Conservation (phyloP, 2,329 filamentous ascomycete species). For the Cladophialophora chaetospira region DNA sequence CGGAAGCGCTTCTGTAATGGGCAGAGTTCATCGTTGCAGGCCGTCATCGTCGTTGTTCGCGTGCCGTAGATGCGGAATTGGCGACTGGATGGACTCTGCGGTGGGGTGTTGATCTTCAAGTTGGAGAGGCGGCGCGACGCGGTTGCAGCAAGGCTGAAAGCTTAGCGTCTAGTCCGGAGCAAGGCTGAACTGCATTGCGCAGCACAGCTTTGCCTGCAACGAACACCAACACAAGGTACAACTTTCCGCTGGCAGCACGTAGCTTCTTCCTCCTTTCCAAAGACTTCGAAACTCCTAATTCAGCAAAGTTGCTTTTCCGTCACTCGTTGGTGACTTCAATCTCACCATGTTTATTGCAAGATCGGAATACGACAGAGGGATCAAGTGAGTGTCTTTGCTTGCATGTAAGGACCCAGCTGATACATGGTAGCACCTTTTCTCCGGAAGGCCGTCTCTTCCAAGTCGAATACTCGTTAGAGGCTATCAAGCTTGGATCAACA, state of each 20-base stretch:
- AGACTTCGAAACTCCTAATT: neutral
- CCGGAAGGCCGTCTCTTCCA: conserved; percentile 99
- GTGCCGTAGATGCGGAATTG: neutral
- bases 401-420: conserved; percentile 29
- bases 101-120: neutral
- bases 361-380: conserved; percentile 99
- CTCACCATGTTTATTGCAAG: conserved; percentile 93
- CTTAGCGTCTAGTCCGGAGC: neutral
- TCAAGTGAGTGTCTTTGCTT: conserved; percentile 69
- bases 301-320: neutral
- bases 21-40: conserved; percentile 29
- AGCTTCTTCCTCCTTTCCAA: neutral
- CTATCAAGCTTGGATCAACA: conserved; percentile 98
- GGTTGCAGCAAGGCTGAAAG: conserved; percentile 7
- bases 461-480: conserved; percentile 99
- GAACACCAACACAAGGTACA: too few species aligned
- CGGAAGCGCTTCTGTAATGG: conserved; percentile 34
- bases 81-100: neutral
- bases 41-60: conserved; percentile 15
- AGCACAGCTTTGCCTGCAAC: conserved; percentile 9
- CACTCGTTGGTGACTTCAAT: neutral
- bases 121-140: neutral
- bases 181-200: conserved; percentile 15
- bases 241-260: too few species aligned
- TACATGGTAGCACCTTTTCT: conserved; percentile 81